Conservation (phyloP, 495 filamentous ascomycete genomes). For the Xylaria sp. region DNA sequence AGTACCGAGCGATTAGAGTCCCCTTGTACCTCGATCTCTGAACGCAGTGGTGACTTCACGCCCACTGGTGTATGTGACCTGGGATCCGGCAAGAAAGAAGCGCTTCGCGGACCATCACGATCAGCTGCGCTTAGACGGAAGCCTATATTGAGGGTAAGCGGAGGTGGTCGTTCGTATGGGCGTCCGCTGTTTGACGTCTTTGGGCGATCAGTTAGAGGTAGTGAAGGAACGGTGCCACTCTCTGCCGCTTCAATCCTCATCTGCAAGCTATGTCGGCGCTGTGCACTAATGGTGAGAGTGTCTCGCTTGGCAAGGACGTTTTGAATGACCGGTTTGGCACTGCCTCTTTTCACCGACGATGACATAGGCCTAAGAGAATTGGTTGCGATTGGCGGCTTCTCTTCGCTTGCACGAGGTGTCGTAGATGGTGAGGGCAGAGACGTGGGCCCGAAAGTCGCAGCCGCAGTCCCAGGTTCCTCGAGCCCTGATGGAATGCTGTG, state of each 20-base stretch:
- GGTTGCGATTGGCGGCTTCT: constrained; percentile 31
- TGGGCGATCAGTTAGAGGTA: constrained; percentile 15
- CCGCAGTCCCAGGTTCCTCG: constrained; percentile 31
- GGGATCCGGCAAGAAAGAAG: constrained; percentile 27
- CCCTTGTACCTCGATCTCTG: background rate
- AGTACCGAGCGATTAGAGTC: background rate
- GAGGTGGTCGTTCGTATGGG: constrained; percentile 33
- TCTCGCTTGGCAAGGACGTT: constrained; percentile 53
- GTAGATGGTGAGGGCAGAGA: constrained; percentile 39
- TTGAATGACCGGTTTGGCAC: constrained; percentile 45
- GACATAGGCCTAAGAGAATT: constrained; percentile 9
- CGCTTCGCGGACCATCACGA: constrained; percentile 33
- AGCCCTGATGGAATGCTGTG: constrained; percentile 30
- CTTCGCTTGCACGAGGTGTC: constrained; percentile 39
- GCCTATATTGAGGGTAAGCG: constrained; percentile 32
- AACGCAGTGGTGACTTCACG: constrained; percentile 23
- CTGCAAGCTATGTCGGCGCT: constrained; percentile 49
- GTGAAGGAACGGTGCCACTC: constrained; percentile 7
- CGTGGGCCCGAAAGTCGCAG: constrained; percentile 33
- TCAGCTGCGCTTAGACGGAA: constrained; percentile 29
- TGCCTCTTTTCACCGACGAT: constrained; percentile 21
- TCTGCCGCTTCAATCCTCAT: constrained; percentile 56
- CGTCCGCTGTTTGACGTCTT: constrained; percentile 31
- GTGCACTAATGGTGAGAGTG: constrained; percentile 43
- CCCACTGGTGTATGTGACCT: constrained; percentile 31